phyloP scores from a whole-genome alignment of 805 yeast genomes.

The Barnettozyma salicaria region DNA sequence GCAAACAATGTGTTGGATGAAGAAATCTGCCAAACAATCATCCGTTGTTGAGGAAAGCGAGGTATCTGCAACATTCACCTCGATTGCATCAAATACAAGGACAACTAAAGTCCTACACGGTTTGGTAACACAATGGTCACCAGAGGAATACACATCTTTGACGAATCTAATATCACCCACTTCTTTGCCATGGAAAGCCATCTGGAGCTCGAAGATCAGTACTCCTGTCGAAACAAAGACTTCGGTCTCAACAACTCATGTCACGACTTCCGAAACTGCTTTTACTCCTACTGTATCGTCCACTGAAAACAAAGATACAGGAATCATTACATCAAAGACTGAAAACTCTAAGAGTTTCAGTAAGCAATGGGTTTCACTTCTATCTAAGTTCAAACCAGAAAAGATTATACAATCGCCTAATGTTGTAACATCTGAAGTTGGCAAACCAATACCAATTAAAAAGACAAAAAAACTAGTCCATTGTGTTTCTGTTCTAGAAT shows the following conservation, averaged over 20 bases:
- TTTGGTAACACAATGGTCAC: conserved; percentile 11
- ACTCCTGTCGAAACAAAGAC: background rate
- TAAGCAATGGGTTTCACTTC: conserved; percentile 16
- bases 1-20: conserved; percentile 26
- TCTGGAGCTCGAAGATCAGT: conserved; percentile 4
- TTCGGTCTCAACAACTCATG: background rate
- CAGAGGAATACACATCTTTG: conserved; percentile 9
- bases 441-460: conserved; percentile 10
- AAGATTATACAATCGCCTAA: conserved; percentile 8
- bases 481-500: conserved; percentile 1
- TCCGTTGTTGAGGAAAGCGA: conserved; percentile 4
- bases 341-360: conserved; percentile 4
- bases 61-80: conserved; percentile 4
- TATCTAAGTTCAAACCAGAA: conserved; percentile 14
- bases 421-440: conserved; percentile 21
- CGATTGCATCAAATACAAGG: background rate
- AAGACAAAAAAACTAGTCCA: background rate
- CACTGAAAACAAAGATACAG: background rate
- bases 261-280: background rate
- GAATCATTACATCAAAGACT: background rate
- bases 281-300: background rate
- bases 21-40: conserved; percentile 14
- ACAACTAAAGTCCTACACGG: conserved; percentile 11
- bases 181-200: conserved; percentile 2
- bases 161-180: conserved; percentile 5